Percentiles rank a stretch among this genome's conserved stretches.
Evolutionary conservation across 2,329 filamentous ascomycete genomes (phyloP).

Genomic region (Aspergillus quadrilineatus): DNA sequence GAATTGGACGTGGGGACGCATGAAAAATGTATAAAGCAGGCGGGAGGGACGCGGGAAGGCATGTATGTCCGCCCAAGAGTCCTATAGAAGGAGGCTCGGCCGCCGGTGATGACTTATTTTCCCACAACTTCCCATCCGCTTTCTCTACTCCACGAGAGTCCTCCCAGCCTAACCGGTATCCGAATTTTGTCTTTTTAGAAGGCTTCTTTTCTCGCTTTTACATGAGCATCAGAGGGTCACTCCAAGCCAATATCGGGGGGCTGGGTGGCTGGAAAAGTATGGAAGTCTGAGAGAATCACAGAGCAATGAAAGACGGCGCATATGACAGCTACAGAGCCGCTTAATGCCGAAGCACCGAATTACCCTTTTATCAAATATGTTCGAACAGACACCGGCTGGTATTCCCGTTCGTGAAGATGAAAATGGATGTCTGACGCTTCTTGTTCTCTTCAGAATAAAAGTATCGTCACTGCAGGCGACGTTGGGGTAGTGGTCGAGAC

Average conservation of each 20-base stretch:
- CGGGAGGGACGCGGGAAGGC: conserved; percentile 3
- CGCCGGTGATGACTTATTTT: neutral
- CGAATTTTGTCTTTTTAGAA: neutral
- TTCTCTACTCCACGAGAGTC: neutral
- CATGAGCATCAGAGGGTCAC: neutral
- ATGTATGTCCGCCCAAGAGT: neutral
- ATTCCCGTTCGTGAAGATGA: neutral
- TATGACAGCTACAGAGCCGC: conserved; percentile 16
- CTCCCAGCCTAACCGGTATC: neutral
- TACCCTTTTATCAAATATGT: neutral
- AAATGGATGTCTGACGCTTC: neutral
- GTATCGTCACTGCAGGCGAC: neutral
- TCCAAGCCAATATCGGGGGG: conserved; percentile 20
- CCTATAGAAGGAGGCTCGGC: conserved; percentile 4
- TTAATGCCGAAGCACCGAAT: conserved; percentile 6
- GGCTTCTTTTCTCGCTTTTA: neutral
- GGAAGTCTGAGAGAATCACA: conserved; percentile 8
- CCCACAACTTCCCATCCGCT: neutral
- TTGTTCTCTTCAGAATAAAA: neutral
- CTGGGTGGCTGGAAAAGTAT: conserved; percentile 27
- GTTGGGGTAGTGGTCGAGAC: neutral
- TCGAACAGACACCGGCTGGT: neutral
- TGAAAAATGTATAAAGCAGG: conserved; percentile 24
- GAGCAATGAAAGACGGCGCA: conserved; percentile 7
- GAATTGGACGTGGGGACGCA: conserved; percentile 11